These are phyloP conservation scores for Gaeumannomyces tritici DNA, from an alignment of 2,329 filamentous ascomycete genomes.

Conservation along the genomic window DNA sequence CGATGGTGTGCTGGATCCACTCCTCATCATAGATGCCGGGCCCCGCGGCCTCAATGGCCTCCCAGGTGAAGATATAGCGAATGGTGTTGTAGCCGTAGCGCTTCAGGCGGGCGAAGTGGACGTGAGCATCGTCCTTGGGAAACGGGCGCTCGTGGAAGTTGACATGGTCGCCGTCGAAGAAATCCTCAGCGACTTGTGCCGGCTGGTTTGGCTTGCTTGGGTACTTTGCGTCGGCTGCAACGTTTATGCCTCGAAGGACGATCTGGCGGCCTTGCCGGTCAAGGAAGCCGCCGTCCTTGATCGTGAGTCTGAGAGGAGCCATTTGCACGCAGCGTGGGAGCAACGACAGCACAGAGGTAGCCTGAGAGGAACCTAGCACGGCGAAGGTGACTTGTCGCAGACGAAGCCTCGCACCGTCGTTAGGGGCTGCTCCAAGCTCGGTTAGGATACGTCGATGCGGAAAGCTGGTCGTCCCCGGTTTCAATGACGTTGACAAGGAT, in stretches of 20 bases:
- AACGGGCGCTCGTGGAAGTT: slow-evolving; percentile 86
- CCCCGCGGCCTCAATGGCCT: slow-evolving; percentile 89
- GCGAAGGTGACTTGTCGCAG: not conserved
- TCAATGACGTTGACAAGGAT: slow-evolving; percentile 3
- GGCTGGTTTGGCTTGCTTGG: slow-evolving; percentile 73
- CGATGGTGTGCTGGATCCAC: slow-evolving; percentile 86
- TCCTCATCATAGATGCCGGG: slow-evolving; percentile 90
- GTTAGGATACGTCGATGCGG: not conserved
- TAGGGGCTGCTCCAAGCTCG: not conserved
- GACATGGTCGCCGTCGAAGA: slow-evolving; percentile 89
- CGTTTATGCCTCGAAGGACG: slow-evolving; percentile 85
- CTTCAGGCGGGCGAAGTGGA: slow-evolving; percentile 77
- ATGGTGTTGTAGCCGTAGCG: slow-evolving; percentile 95
- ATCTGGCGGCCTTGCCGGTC: slow-evolving; percentile 77
- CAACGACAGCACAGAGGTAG: not conserved
- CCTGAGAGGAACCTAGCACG: not conserved
- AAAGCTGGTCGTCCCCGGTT: not conserved
- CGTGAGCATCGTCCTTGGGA: slow-evolving; percentile 67
- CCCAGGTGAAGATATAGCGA: slow-evolving; percentile 96
- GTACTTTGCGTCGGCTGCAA: slow-evolving; percentile 83
- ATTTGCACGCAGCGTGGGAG: slow-evolving; percentile 33
- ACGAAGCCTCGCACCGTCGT: not conserved
- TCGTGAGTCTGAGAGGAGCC: slow-evolving; percentile 66
- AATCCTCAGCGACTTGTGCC: slow-evolving; percentile 66
- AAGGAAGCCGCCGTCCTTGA: slow-evolving; percentile 78